Percentiles rank a stretch among this genome's conserved stretches.
phyloP scores from a whole-genome alignment of 331 rosid genomes.

The Quercus phellos region DNA sequence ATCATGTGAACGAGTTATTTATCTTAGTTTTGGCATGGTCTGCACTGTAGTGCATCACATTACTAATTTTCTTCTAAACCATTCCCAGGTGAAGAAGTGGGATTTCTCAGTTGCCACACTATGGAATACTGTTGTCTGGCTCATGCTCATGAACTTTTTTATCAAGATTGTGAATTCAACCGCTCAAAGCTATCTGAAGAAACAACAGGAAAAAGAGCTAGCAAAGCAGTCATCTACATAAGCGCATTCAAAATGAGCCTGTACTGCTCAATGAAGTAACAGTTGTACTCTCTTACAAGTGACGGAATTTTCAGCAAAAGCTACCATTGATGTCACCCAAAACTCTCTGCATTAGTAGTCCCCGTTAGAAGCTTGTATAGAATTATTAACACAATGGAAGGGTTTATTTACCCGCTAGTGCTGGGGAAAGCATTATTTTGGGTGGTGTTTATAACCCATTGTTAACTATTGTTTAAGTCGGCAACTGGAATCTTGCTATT shows the following conservation, averaged over 20 bases:
- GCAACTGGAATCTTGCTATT: slow-evolving; percentile 35
- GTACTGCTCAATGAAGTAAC: slow-evolving; percentile 9
- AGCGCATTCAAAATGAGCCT: slow-evolving; percentile 18
- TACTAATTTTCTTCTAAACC: neutral
- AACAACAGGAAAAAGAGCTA: slow-evolving; percentile 61
- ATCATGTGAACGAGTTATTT: neutral
- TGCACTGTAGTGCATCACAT: neutral
- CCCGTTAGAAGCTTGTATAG: slow-evolving; percentile 42
- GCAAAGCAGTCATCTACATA: slow-evolving; percentile 27
- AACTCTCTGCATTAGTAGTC: slow-evolving; percentile 14
- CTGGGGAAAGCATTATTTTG: slow-evolving; percentile 47
- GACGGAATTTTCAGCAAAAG: slow-evolving; percentile 27
- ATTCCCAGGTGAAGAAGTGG: slow-evolving; percentile 67
- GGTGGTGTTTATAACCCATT: slow-evolving; percentile 29
- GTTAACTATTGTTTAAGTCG: slow-evolving; percentile 36
- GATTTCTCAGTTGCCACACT: slow-evolving; percentile 72
- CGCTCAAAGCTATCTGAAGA: slow-evolving; percentile 69
- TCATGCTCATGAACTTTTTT: slow-evolving; percentile 86
- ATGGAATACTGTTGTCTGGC: slow-evolving; percentile 95
- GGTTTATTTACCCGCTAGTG: slow-evolving; percentile 20
- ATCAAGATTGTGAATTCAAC: slow-evolving; percentile 84
- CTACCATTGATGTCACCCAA: slow-evolving; percentile 22
- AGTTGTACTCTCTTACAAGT: slow-evolving; percentile 13
- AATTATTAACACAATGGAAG: slow-evolving; percentile 24
- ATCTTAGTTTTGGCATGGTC: slow-evolving; percentile 2